Percentiles rank a stretch among this genome's conserved stretches.
These are phyloP conservation scores for Globisporangium acanthophoron DNA, from an alignment of 352 stramenopile species.

Conservation along the genomic window DNA sequence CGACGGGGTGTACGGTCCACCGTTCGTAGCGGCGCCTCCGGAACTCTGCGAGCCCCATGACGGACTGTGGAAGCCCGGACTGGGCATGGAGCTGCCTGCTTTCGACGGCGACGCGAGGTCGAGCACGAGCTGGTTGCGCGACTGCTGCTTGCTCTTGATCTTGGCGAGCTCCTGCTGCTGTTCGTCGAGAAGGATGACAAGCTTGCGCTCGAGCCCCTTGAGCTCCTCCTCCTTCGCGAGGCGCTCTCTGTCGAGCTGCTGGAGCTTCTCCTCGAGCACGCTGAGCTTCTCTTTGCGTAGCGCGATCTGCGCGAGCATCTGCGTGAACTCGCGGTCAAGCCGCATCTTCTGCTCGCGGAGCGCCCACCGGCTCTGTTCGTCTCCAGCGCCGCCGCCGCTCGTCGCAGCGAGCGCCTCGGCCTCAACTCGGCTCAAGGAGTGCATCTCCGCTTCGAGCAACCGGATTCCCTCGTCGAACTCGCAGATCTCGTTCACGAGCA, in stretches of 20 bases:
- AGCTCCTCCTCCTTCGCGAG: slow-evolving; percentile 92
- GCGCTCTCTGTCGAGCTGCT: slow-evolving; percentile 79
- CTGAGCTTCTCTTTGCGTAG: slow-evolving; percentile 88
- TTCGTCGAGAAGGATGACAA: slow-evolving; percentile 93
- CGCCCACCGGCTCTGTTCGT: slow-evolving; percentile 84
- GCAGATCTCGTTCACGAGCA: slow-evolving; percentile 89
- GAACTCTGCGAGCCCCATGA: slow-evolving; percentile 10
- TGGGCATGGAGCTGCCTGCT: not conserved
- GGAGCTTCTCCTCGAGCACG: slow-evolving; percentile 83
- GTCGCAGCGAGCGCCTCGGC: slow-evolving; percentile 71
- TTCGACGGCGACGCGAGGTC: slow-evolving; percentile 24
- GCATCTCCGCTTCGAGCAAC: slow-evolving; percentile 91
- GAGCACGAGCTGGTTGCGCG: slow-evolving; percentile 39
- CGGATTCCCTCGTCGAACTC: slow-evolving; percentile 92
- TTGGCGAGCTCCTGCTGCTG: slow-evolving; percentile 89
- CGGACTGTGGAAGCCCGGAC: slow-evolving; percentile 3
- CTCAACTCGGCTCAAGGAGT: slow-evolving; percentile 88
- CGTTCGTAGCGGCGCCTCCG: not conserved
- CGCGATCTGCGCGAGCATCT: slow-evolving; percentile 92
- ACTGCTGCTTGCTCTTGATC: slow-evolving; percentile 56
- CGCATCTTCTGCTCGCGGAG: slow-evolving; percentile 93
- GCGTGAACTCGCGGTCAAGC: slow-evolving; percentile 92
- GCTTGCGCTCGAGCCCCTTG: slow-evolving; percentile 90
- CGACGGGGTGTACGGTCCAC: slow-evolving; percentile 1
- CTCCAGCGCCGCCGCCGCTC: slow-evolving; percentile 23